These are phyloP conservation scores for Pugionium dolabratum DNA, from an alignment of 345 rosid species.

Conservation along the genomic window DNA sequence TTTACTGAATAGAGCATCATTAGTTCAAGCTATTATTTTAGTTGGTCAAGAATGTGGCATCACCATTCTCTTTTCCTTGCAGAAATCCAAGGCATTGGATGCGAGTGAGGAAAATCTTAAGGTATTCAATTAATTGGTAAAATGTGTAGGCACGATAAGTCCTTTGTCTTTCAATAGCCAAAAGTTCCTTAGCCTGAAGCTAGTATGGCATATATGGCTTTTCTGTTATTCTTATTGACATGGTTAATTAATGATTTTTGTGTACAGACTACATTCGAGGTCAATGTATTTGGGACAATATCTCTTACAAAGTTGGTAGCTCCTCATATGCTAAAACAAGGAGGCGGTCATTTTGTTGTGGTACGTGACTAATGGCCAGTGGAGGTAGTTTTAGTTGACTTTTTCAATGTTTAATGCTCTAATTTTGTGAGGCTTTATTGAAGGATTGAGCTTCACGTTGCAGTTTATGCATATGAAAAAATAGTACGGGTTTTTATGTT, in stretches of 20 bases:
- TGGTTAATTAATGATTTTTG: constrained; percentile 19
- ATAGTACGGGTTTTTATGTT: not conserved
- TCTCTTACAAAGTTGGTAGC: constrained; percentile 78
- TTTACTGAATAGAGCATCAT: not conserved
- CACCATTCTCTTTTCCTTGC: constrained; percentile 28
- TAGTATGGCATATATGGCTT: not conserved
- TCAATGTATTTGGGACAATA: constrained; percentile 88
- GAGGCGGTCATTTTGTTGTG: constrained; percentile 94
- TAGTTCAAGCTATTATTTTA: constrained; percentile 5
- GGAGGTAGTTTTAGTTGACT: constrained; percentile 7
- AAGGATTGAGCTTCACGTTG: constrained; percentile 1
- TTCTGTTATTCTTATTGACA: not conserved
- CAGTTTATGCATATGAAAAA: not conserved
- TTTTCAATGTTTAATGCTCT: not conserved
- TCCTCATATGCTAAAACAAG: constrained; percentile 76
- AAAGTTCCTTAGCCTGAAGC: constrained; percentile 4
- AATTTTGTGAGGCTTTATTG: not conserved
- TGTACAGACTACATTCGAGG: constrained; percentile 69
- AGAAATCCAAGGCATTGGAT: constrained; percentile 84
- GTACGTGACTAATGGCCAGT: constrained; percentile 48
- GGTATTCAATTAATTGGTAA: constrained; percentile 44
- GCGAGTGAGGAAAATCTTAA: constrained; percentile 69
- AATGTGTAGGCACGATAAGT: not conserved
- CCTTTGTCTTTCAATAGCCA: constrained; percentile 7
- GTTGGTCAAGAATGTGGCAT: not conserved